Conservation (phyloP, 2,329 filamentous ascomycete species). For the Aureobasidium sp. region DNA sequence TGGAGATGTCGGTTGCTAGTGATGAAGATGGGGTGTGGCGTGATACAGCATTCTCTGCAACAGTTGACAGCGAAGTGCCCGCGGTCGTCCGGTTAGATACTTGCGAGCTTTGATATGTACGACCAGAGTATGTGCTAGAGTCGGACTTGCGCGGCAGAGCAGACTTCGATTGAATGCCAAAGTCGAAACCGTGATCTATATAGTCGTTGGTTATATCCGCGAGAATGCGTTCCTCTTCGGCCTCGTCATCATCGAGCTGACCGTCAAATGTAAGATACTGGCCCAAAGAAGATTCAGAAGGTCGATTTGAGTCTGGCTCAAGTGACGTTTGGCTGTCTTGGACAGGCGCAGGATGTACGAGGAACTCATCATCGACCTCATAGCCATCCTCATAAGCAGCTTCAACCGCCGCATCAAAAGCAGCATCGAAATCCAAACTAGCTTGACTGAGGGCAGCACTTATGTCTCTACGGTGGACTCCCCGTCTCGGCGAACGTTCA, state of each 20-base stretch:
- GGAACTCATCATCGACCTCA: conserved; percentile 50
- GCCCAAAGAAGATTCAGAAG: background rate
- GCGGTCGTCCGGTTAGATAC: conserved; percentile 63
- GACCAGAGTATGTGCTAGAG: conserved; percentile 68
- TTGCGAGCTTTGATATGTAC: conserved; percentile 68
- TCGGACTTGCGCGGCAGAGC: conserved; percentile 69
- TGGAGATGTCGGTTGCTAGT: background rate
- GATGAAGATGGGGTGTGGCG: conserved; percentile 5
- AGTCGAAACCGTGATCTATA: conserved; percentile 66
- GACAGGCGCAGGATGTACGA: background rate
- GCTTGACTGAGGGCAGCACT: conserved; percentile 61
- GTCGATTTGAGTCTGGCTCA: background rate
- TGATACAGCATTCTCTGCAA: conserved; percentile 46
- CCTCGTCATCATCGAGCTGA: conserved; percentile 27
- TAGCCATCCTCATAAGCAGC: conserved; percentile 90
- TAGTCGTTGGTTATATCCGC: conserved; percentile 86
- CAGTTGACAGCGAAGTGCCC: conserved; percentile 60
- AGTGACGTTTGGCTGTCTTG: background rate
- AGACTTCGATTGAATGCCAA: conserved; percentile 59
- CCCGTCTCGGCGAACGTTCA: conserved; percentile 65
- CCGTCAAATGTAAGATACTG: background rate
- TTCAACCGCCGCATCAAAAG: conserved; percentile 89
- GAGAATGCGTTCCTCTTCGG: conserved; percentile 47
- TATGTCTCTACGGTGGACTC: conserved; percentile 60
- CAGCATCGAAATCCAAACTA: conserved; percentile 87